Evolutionary conservation across 306 rosid species (phyloP).

Genomic region (Malus sylvestris): DNA sequence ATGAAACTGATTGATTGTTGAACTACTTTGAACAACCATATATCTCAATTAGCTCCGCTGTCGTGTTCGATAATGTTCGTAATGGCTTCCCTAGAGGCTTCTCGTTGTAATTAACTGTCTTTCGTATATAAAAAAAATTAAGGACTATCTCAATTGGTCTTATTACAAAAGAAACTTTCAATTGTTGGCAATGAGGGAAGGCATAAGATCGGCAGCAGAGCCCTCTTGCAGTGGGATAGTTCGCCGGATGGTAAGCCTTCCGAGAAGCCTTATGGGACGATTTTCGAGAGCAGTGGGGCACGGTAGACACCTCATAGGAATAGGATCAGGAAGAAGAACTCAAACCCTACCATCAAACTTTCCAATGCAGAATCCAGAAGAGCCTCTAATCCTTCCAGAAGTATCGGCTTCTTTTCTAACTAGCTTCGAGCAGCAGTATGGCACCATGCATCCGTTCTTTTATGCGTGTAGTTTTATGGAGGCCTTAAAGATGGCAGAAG

Average conservation of each 20-base stretch:
- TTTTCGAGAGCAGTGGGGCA: slow-evolving; percentile 52
- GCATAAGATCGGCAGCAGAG: slow-evolving; percentile 16
- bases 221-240: slow-evolving; percentile 31
- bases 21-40: background rate
- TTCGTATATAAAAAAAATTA: background rate
- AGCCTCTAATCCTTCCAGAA: slow-evolving; percentile 18
- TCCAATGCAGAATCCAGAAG: slow-evolving; percentile 25
- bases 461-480: slow-evolving; percentile 52
- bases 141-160: background rate
- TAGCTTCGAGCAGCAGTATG: slow-evolving; percentile 52
- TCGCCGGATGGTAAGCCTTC: slow-evolving; percentile 55
- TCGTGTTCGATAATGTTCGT: background rate
- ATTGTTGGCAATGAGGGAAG: slow-evolving; percentile 27
- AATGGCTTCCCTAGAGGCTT: background rate
- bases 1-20: slow-evolving; percentile 15
- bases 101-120: background rate
- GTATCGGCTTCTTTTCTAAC: slow-evolving; percentile 51
- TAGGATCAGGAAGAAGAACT: slow-evolving; percentile 49
- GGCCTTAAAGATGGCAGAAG: slow-evolving; percentile 53
- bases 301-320: slow-evolving; percentile 28
- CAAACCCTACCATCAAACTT: slow-evolving; percentile 22
- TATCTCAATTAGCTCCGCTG: background rate
- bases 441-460: slow-evolving; percentile 54
- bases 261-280: slow-evolving; percentile 50
- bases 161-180: background rate